phyloP scores from a whole-genome alignment of 345 rosid species.

The Gossypium rotundifolium region DNA sequence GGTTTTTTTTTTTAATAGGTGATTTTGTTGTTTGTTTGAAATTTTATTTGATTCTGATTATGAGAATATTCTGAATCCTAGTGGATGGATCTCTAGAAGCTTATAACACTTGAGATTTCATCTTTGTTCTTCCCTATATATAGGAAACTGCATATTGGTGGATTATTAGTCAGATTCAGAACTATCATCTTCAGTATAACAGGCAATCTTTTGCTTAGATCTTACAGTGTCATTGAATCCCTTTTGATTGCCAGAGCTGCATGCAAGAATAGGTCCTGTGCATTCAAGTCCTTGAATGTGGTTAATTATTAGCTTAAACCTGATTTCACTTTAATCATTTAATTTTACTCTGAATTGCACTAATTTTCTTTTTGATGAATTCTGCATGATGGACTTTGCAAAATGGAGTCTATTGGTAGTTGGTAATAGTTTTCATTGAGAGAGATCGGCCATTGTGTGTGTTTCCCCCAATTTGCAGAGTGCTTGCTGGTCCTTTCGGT shows the following conservation, averaged over 20 bases:
- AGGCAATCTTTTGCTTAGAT: not conserved
- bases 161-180: slow-evolving; percentile 6
- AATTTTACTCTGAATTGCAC: not conserved
- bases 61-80: not conserved
- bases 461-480: not conserved
- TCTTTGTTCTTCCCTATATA: not conserved
- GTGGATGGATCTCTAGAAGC: not conserved
- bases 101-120: not conserved
- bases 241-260: not conserved
- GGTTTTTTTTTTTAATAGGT: not conserved
- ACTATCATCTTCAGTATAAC: not conserved
- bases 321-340: not conserved
- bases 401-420: not conserved
- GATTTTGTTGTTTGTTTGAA: not conserved
- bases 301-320: not conserved
- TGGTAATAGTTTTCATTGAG: not conserved
- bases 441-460: not conserved
- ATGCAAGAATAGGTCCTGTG: not conserved
- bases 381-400: not conserved
- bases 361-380: not conserved
- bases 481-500: not conserved
- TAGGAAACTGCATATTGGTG: not conserved
- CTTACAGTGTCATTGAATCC: not conserved
- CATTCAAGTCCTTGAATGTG: not conserved
- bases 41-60: not conserved